Conservation (phyloP, 257 asterid genomes). For the Nicotiana tabacum region DNA sequence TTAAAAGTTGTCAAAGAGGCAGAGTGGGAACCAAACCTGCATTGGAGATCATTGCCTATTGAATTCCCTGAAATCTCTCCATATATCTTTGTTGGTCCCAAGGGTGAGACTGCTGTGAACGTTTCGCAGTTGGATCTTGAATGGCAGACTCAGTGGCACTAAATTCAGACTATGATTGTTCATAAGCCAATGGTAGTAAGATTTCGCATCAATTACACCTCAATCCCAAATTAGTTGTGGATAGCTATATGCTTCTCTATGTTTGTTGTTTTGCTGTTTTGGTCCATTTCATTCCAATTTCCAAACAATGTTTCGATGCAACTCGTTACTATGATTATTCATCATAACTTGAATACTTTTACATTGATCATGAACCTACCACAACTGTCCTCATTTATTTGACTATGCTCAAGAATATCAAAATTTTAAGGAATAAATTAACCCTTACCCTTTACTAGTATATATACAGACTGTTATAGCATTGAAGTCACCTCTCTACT, state of each 20-base stretch:
- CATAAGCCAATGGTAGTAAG: neutral
- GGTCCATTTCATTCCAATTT: too few relatives aligned
- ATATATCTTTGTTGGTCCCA: slow-evolving; percentile 40
- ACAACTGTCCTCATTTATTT: neutral
- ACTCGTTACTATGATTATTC: too few relatives aligned
- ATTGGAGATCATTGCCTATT: slow-evolving; percentile 53
- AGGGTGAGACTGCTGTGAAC: slow-evolving; percentile 38
- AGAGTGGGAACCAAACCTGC: slow-evolving; percentile 71
- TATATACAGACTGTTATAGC: too few relatives aligned
- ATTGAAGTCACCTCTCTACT: too few relatives aligned
- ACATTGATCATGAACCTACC: too few relatives aligned
- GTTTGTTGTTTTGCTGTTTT: too few relatives aligned
- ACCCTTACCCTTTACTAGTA: neutral
- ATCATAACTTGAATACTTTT: too few relatives aligned
- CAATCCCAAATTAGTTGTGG: neutral
- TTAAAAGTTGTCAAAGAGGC: slow-evolving; percentile 61
- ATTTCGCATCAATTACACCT: neutral
- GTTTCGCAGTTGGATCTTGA: slow-evolving; percentile 22
- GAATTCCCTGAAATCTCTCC: slow-evolving; percentile 67
- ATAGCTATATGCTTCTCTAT: too few relatives aligned
- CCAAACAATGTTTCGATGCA: too few relatives aligned
- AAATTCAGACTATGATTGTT: slow-evolving; percentile 1
- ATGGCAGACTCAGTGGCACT: slow-evolving; percentile 63
- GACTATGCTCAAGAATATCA: neutral
- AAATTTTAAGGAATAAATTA: neutral